These are phyloP conservation scores for Kodamaea fukazawae DNA, from an alignment of 805 yeast species.

Conservation along the genomic window DNA sequence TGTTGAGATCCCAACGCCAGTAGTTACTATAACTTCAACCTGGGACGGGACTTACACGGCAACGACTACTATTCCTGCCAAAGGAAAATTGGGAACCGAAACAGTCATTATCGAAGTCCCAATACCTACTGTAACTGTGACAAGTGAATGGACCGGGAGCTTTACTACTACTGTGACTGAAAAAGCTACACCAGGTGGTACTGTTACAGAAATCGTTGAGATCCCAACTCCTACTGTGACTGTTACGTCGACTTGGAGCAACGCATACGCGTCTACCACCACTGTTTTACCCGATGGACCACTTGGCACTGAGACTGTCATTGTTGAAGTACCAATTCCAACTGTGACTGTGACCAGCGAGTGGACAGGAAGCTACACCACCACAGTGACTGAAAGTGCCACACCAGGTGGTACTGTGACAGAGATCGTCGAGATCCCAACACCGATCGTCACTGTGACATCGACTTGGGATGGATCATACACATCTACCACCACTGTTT, in stretches of 20 bases:
- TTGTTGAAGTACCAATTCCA: constrained; percentile 10
- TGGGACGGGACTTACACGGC: background rate
- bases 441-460: constrained; percentile 5
- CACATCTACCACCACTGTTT: background rate
- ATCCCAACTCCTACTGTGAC: constrained; percentile 17
- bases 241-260: constrained; percentile 9
- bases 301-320: constrained; percentile 12
- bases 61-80: constrained; percentile 1
- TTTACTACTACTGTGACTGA: constrained; percentile 8
- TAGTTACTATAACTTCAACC: background rate
- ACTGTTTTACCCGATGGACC: constrained; percentile 11
- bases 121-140: constrained; percentile 15
- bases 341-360: constrained; percentile 11
- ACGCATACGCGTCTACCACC: constrained; percentile 14
- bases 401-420: constrained; percentile 11
- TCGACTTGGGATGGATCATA: constrained; percentile 2
- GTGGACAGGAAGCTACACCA: constrained; percentile 10
- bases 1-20: constrained; percentile 10
- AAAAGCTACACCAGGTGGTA: constrained; percentile 9
- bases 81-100: no score
- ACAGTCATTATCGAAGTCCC: constrained; percentile 14
- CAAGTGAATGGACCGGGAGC: constrained; percentile 18
- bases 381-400: constrained; percentile 6
- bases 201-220: constrained; percentile 13
- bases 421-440: constrained; percentile 14